These are phyloP conservation scores for Phytopythium delawarense DNA, from an alignment of 352 stramenopile species.

Conservation along the genomic window DNA sequence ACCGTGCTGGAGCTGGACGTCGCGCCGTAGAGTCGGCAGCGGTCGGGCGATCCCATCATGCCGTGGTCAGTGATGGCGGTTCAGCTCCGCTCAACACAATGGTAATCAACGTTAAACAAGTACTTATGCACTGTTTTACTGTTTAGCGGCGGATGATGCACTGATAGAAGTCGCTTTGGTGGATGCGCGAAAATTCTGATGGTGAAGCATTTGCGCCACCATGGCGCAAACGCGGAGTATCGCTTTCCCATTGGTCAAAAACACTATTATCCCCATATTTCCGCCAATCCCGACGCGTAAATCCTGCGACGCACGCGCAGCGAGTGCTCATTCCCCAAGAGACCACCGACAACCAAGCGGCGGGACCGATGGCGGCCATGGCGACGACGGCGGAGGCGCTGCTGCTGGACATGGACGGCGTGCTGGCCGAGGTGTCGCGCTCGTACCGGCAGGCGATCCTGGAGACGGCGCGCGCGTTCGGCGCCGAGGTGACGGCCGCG, in stretches of 20 bases:
- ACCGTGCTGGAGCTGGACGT: constrained; percentile 60
- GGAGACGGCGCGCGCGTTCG: constrained; percentile 84
- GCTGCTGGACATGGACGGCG: constrained; percentile 97
- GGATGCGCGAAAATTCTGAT: background rate
- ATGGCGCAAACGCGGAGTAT: background rate
- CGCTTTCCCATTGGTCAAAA: background rate
- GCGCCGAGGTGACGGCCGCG: constrained; percentile 78
- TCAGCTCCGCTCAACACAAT: background rate
- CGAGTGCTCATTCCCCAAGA: background rate
- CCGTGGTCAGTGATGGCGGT: background rate
- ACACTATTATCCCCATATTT: background rate
- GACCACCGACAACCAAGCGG: too few species aligned
- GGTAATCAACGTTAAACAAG: background rate
- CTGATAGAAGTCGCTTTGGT: background rate
- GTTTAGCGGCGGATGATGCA: background rate
- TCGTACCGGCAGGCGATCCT: constrained; percentile 94
- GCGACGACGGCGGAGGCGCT: constrained; percentile 53
- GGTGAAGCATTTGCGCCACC: background rate
- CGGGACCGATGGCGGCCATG: constrained; percentile 12
- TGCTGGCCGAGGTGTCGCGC: constrained; percentile 93
- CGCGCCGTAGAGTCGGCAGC: constrained; percentile 7
- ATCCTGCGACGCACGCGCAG: background rate
- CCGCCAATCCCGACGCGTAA: background rate
- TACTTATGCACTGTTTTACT: background rate
- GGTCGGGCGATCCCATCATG: too few species aligned